Percentiles rank a stretch among this genome's conserved stretches.
phyloP scores from a whole-genome alignment of 495 filamentous ascomycete genomes.

The Xylaria intraflava region DNA sequence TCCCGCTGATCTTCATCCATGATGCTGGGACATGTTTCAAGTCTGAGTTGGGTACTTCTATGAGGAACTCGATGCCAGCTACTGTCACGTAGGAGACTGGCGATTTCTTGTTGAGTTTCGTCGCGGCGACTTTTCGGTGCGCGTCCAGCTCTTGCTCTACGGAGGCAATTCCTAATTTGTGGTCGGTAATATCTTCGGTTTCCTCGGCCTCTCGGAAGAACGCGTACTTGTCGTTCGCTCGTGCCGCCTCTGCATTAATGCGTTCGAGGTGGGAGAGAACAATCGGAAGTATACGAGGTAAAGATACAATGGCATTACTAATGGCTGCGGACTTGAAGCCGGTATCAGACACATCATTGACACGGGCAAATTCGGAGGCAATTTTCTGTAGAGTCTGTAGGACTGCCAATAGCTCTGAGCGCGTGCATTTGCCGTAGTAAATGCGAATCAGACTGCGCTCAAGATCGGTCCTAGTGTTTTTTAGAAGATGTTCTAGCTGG shows the following conservation, averaged over 20 bases:
- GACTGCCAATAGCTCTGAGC: conserved; percentile 79
- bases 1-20: conserved; percentile 90
- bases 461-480: conserved; percentile 69
- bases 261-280: conserved; percentile 69
- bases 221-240: conserved; percentile 80
- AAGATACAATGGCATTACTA: conserved; percentile 61
- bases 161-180: conserved; percentile 85
- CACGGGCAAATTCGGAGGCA: conserved; percentile 60
- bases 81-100: conserved; percentile 71
- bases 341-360: conserved; percentile 58
- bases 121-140: conserved; percentile 63
- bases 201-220: conserved; percentile 89
- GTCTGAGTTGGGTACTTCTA: conserved; percentile 77
- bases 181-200: conserved; percentile 73
- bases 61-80: conserved; percentile 86
- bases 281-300: conserved; percentile 68
- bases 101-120: conserved; percentile 60
- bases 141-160: conserved; percentile 82
- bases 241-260: conserved; percentile 80
- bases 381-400: conserved; percentile 82
- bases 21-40: conserved; percentile 84
- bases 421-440: conserved; percentile 91
- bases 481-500: conserved; percentile 61
- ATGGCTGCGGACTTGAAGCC: conserved; percentile 70
- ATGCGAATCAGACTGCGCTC: conserved; percentile 91